Evolutionary conservation across 345 rosid genomes (phyloP), one percentile per base, ranked within the genome.

Genomic region (Populus deltoides): DNA sequence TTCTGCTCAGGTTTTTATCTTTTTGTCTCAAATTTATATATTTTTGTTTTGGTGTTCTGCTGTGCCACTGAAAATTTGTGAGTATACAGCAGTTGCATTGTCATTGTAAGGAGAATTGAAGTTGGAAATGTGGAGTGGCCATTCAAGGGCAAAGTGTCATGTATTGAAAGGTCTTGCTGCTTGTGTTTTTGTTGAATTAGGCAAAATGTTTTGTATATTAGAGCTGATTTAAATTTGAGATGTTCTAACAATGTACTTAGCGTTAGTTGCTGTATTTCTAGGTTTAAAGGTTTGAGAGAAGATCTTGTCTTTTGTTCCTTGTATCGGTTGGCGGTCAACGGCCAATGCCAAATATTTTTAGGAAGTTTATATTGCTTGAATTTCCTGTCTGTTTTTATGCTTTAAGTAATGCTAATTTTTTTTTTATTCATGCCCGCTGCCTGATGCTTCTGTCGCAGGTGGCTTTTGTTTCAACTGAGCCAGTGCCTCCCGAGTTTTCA

Each of bases 1-100:
- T 78, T 96, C 99, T 74, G 90, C 93, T 49, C 99, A 96, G 97
- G 98, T 93, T 82, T 72, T 41, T 20, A 7, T 78, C 81, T 80
- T 53, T 39, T 41, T 2, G 12, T 17, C 38, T 72, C 36, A 63
- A 12, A 43, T 65, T n/a, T 24, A n/a, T 43, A 43, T 10, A 27
- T 68, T 7, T 72, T n/a, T 55, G 59, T n/a, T 22, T 11, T 13
- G 20, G 49, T 15, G 43, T 3, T 73, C 11, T 59, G 2, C 11
- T 55, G 27, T 53, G 20, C 20, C 41, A 24, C 4, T n/a, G 63
- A 57, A n/a, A 57, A n/a, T 57, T 9, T n/a, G 1, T 57, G 63
- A 57, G 1, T n/a, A 22, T 9, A 59, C 11, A 25, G 29, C 65
- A 59, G 65, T 24, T n/a, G 65, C 29, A 24, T 59, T 11, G 65